phyloP scores from a whole-genome alignment of 2,329 filamentous ascomycete genomes.

The Malbranchea cinnamomea region DNA sequence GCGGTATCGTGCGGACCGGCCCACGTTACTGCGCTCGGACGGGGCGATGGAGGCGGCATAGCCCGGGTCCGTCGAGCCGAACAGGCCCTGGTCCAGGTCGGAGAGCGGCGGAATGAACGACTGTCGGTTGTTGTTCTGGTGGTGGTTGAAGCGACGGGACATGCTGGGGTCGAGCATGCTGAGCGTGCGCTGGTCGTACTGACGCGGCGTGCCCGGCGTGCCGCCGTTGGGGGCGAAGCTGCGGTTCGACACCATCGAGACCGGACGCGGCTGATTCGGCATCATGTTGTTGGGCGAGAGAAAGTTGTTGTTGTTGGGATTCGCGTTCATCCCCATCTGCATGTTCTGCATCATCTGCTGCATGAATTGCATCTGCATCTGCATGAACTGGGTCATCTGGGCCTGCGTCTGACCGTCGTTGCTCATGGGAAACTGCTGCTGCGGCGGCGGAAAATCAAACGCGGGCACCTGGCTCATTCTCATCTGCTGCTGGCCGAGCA shows the following conservation, averaged over 20 bases:
- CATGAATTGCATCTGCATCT: slow-evolving; percentile 93
- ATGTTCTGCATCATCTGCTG: slow-evolving; percentile 48
- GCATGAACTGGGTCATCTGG: slow-evolving; percentile 76
- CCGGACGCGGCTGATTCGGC: slow-evolving; percentile 28
- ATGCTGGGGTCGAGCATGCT: slow-evolving; percentile 62
- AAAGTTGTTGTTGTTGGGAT: slow-evolving; percentile 15
- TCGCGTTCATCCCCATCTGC: slow-evolving; percentile 16
- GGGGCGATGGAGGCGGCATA: slow-evolving; percentile 90
- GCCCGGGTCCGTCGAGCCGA: slow-evolving; percentile 14
- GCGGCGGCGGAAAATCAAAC: no score
- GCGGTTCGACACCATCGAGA: slow-evolving; percentile 31
- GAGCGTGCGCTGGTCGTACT: slow-evolving; percentile 49
- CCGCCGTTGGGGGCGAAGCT: slow-evolving; percentile 12
- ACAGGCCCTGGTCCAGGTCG: slow-evolving; percentile 12
- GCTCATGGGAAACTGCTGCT: slow-evolving; percentile 1
- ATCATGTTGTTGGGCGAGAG: slow-evolving; percentile 17
- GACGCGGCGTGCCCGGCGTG: no score
- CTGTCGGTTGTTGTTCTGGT: slow-evolving; percentile 19
- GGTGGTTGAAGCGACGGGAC: slow-evolving; percentile 22
- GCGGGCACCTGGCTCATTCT: slow-evolving; percentile 1
- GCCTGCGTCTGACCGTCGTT: slow-evolving; percentile 62
- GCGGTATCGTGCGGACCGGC: slow-evolving; percentile 76
- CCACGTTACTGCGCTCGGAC: slow-evolving; percentile 87
- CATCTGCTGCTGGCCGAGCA: slow-evolving; percentile 4
- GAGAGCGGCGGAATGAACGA: slow-evolving; percentile 20